Conservation (phyloP, 306 rosid genomes). For the Echinosophora koreensis region DNA sequence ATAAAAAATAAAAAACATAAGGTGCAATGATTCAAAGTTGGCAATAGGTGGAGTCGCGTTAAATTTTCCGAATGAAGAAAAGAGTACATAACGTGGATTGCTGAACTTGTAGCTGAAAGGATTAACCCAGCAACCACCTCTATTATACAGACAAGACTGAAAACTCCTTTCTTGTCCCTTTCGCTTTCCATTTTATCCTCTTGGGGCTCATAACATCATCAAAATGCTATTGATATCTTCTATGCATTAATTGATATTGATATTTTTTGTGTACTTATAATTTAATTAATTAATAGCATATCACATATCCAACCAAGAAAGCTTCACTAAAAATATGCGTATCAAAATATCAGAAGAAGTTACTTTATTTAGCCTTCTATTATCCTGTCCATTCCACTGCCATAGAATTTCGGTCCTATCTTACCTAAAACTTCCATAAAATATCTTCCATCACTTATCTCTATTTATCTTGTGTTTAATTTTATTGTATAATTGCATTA, state of each 20-base stretch:
- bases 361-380: not conserved
- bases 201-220: not conserved
- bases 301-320: not conserved
- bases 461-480: not conserved
- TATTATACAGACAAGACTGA: constrained; percentile 22
- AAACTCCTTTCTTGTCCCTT: not conserved
- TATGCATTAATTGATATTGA: not conserved
- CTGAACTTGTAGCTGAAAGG: not conserved
- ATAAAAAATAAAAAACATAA: too few relatives aligned
- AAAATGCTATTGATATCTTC: not conserved
- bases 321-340: not conserved
- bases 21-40: not conserved
- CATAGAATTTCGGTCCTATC: not conserved
- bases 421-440: not conserved
- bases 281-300: not conserved
- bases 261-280: not conserved
- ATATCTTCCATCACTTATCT: constrained; percentile 1
- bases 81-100: not conserved
- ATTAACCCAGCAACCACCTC: constrained; percentile 18
- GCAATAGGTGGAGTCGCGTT: not conserved
- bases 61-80: not conserved
- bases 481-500: too few relatives aligned
- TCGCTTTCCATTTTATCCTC: not conserved
- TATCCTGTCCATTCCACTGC: not conserved
- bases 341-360: constrained; percentile 1